phyloP scores from a whole-genome alignment of 129 eudicot genomes.

The Lactuca sativa region DNA sequence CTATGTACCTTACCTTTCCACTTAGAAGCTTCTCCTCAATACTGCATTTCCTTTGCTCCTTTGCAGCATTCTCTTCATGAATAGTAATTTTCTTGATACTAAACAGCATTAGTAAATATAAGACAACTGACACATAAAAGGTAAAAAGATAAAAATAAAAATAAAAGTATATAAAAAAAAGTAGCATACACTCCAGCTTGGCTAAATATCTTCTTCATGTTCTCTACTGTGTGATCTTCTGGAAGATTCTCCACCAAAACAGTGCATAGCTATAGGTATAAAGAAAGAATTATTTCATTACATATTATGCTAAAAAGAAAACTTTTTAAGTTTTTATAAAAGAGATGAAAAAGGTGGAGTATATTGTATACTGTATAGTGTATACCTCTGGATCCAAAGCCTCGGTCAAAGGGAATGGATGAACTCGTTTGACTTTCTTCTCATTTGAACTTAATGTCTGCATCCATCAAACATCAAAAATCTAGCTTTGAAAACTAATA shows the following conservation, averaged over 20 bases:
- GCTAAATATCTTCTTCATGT: conserved; percentile 62
- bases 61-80: conserved; percentile 65
- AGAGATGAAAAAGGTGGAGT: conserved; percentile 7
- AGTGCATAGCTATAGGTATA: conserved; percentile 58
- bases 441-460: conserved; percentile 78
- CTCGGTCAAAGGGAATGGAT: conserved; percentile 65
- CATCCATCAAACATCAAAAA: conserved; percentile 27
- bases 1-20: conserved; percentile 58
- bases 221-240: conserved; percentile 75
- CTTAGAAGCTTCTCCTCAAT: conserved; percentile 75
- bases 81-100: conserved; percentile 71
- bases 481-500: background rate
- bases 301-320: conserved; percentile 15
- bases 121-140: background rate
- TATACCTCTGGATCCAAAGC: conserved; percentile 74
- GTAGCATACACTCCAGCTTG: conserved; percentile 70
- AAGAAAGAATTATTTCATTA: conserved; percentile 6
- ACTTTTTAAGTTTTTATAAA: background rate
- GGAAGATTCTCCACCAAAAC: conserved; percentile 97
- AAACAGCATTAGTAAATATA: conserved; percentile 8
- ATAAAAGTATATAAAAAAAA: conserved; percentile 10
- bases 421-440: conserved; percentile 81
- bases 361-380: background rate
- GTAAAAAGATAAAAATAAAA: background rate
- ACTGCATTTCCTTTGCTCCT: conserved; percentile 51